Conservation (phyloP, 768 basidiomycete genomes). For the Suillus plorans region DNA sequence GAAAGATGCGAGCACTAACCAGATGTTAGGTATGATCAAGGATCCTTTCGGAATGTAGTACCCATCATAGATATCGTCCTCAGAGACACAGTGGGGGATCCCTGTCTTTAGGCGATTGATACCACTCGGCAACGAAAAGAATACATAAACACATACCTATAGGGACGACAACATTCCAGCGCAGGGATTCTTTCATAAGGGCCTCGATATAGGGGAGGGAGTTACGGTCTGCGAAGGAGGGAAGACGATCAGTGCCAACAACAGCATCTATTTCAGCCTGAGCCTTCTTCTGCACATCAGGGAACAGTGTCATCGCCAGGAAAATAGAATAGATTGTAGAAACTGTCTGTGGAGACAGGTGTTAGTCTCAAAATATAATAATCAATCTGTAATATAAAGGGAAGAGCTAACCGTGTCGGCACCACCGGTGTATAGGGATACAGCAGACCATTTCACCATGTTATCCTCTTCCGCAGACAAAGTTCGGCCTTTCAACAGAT, state of each 20-base stretch:
- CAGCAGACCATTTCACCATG: constrained; percentile 25
- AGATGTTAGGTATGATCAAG: constrained; percentile 25
- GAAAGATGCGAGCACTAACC: constrained; percentile 17
- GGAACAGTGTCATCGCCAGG: constrained; percentile 58
- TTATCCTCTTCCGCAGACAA: neutral
- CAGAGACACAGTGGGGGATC: constrained; percentile 48
- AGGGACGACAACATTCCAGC: constrained; percentile 42
- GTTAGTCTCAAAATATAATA: constrained; percentile 1
- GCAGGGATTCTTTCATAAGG: constrained; percentile 55
- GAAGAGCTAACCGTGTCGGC: constrained; percentile 37
- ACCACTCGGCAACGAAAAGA: constrained; percentile 37
- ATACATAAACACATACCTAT: constrained; percentile 42
- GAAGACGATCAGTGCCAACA: constrained; percentile 58
- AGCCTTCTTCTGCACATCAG: constrained; percentile 56
- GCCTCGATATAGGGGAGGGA: constrained; percentile 62
- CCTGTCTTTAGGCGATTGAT: constrained; percentile 6
- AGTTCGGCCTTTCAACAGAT: constrained; percentile 38
- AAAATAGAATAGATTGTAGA: constrained; percentile 62
- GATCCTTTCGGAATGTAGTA: constrained; percentile 56
- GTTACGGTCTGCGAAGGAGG: constrained; percentile 57
- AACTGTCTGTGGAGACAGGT: constrained; percentile 47
- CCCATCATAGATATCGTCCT: constrained; percentile 62
- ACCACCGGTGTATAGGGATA: constrained; percentile 59
- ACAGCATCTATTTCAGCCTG: constrained; percentile 63
- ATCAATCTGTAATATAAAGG: neutral